Conservation (phyloP, 306 rosid species). For the Biancaea sappan region DNA sequence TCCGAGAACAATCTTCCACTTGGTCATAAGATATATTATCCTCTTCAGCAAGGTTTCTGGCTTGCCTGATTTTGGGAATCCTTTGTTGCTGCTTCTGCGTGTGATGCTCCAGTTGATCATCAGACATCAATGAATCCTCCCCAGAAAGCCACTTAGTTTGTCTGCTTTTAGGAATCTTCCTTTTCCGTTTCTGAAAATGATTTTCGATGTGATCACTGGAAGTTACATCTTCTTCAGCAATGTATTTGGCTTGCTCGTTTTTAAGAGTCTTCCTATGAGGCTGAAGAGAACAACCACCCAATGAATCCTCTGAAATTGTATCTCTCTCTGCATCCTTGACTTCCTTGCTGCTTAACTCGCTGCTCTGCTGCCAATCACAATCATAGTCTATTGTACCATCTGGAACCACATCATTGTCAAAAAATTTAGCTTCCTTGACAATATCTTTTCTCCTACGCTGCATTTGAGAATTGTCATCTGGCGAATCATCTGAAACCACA, state of each 20-base stretch:
- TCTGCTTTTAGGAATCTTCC: neutral
- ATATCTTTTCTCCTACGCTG: slow-evolving; percentile 23
- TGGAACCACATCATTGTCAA: slow-evolving; percentile 29
- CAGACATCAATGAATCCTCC: slow-evolving; percentile 3
- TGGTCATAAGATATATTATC: neutral
- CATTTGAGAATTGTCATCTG: neutral
- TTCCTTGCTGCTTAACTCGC: slow-evolving; percentile 47
- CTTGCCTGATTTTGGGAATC: slow-evolving; percentile 47
- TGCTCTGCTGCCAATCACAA: slow-evolving; percentile 39
- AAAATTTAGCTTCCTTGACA: slow-evolving; percentile 13
- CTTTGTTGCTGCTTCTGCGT: slow-evolving; percentile 21
- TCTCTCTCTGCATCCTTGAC: slow-evolving; percentile 22
- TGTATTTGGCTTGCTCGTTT: neutral
- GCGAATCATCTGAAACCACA: slow-evolving; percentile 31
- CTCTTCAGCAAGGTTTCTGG: slow-evolving; percentile 17
- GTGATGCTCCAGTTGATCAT: neutral
- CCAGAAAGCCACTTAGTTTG: neutral
- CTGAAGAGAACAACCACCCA: slow-evolving; percentile 21
- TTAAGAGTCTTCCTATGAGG: slow-evolving; percentile 20
- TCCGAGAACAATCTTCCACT: neutral
- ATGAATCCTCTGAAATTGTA: slow-evolving; percentile 23
- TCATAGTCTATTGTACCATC: slow-evolving; percentile 35
- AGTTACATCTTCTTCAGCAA: neutral
- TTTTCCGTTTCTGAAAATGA: neutral
- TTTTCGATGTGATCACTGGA: neutral